These are phyloP conservation scores for Cutaneotrichosporon sp. DNA, from an alignment of 1,284 basidiomycete genomes.

Conservation along the genomic window DNA sequence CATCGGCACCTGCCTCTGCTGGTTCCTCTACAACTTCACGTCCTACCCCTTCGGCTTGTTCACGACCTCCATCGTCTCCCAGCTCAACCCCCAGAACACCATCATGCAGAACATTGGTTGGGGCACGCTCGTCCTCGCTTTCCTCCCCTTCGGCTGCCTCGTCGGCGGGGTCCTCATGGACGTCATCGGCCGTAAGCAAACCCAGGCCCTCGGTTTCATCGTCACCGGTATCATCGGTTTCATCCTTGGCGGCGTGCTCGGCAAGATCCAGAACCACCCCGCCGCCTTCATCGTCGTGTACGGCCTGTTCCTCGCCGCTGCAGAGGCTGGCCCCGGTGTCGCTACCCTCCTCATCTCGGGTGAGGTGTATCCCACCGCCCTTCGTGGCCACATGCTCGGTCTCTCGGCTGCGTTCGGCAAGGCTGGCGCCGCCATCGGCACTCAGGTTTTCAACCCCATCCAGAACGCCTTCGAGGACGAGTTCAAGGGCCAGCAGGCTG, in stretches of 20 bases:
- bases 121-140: slow-evolving; percentile 37
- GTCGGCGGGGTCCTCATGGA: slow-evolving; percentile 73
- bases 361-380: slow-evolving; percentile 65
- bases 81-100: slow-evolving; percentile 55
- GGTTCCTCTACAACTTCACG: slow-evolving; percentile 64
- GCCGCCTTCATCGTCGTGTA: slow-evolving; percentile 27
- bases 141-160: slow-evolving; percentile 61
- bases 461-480: slow-evolving; percentile 26
- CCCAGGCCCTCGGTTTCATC: slow-evolving; percentile 27
- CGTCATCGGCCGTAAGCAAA: slow-evolving; percentile 64
- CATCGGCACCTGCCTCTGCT: slow-evolving; percentile 58
- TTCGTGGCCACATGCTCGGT: slow-evolving; percentile 68
- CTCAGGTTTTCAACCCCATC: slow-evolving; percentile 41
- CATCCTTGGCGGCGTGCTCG: slow-evolving; percentile 26
- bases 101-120: slow-evolving; percentile 49
- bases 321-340: slow-evolving; percentile 43
- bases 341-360: slow-evolving; percentile 43
- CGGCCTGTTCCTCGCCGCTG: slow-evolving; percentile 27
- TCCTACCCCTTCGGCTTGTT: slow-evolving; percentile 63
- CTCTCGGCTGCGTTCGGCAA: slow-evolving; percentile 66
- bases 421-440: slow-evolving; percentile 59
- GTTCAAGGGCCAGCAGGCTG: slow-evolving; percentile 36
- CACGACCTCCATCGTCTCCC: slow-evolving; percentile 63
- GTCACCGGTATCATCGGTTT: slow-evolving; percentile 25
- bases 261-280: slow-evolving; percentile 23